Evolutionary conservation across 192 early-diverging fungal species (phyloP).

Genomic region (Jimgerdemannia lactiflua): DNA sequence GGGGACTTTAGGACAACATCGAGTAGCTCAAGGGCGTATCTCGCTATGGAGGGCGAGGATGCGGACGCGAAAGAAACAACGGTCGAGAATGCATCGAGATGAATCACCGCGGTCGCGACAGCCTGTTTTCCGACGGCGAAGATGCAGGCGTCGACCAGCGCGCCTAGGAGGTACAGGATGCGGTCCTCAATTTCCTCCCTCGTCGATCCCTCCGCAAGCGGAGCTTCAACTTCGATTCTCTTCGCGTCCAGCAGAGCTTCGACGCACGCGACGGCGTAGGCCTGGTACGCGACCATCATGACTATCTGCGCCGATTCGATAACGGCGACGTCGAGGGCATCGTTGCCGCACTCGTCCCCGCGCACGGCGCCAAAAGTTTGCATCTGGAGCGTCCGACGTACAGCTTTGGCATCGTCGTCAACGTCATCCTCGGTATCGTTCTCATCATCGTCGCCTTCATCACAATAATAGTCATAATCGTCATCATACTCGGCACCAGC

Average conservation of each 20-base stretch:
- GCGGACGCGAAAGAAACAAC: slow-evolving; percentile 7
- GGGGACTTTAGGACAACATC: slow-evolving; percentile 19
- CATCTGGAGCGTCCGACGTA: slow-evolving; percentile 17
- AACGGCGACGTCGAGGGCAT: slow-evolving; percentile 8
- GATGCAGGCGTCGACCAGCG: slow-evolving; percentile 12
- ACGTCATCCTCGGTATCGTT: slow-evolving; percentile 3
- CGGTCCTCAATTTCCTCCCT: neutral
- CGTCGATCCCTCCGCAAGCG: slow-evolving; percentile 1
- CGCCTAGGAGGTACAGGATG: slow-evolving; percentile 5
- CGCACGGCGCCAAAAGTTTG: slow-evolving; percentile 22
- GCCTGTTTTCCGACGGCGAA: slow-evolving; percentile 25
- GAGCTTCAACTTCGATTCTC: slow-evolving; percentile 3
- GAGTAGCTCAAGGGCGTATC: slow-evolving; percentile 14
- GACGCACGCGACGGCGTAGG: slow-evolving; percentile 12
- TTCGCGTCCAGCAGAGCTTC: slow-evolving; percentile 8
- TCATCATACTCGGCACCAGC: slow-evolving; percentile 20
- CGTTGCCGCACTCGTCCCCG: neutral
- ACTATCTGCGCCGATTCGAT: slow-evolving; percentile 14
- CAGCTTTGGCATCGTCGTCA: slow-evolving; percentile 9
- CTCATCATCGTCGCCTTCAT: slow-evolving; percentile 11
- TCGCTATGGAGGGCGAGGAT: neutral
- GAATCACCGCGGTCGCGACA: slow-evolving; percentile 18
- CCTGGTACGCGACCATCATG: slow-evolving; percentile 13
- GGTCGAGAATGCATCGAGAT: slow-evolving; percentile 16
- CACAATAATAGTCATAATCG: slow-evolving; percentile 18